These are phyloP conservation scores for Colletotrichum cereale DNA, from an alignment of 2,329 filamentous ascomycete genomes.

Conservation along the genomic window DNA sequence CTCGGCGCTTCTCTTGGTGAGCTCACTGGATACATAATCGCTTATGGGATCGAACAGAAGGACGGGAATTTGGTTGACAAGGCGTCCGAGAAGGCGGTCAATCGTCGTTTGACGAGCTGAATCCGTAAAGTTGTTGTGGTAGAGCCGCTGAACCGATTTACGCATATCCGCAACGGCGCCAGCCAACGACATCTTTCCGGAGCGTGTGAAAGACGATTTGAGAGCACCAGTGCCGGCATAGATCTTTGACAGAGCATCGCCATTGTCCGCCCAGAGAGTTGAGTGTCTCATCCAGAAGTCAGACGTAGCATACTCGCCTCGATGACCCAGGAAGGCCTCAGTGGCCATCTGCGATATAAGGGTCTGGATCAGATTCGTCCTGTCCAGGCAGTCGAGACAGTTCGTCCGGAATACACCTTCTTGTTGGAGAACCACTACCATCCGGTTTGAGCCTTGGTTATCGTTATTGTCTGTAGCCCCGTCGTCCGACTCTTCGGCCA, in stretches of 20 bases:
- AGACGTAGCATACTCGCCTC: conserved; percentile 74
- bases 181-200: conserved; percentile 95
- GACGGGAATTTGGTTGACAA: conserved; percentile 86
- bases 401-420: conserved; percentile 97
- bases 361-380: conserved; percentile 96
- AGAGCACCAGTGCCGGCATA: conserved; percentile 96
- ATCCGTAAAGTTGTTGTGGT: conserved; percentile 98
- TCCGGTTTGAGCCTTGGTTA: conserved; percentile 55
- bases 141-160: conserved; percentile 93
- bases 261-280: conserved; percentile 96
- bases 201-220: conserved; percentile 93
- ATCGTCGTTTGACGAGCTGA: conserved; percentile 94
- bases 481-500: conserved; percentile 79
- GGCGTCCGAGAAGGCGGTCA: conserved; percentile 87
- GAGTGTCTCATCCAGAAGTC: conserved; percentile 96
- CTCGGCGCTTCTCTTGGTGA: conserved; percentile 75
- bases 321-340: conserved; percentile 83
- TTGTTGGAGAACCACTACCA: conserved; percentile 85
- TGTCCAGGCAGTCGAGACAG: conserved; percentile 94
- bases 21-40: conserved; percentile 85
- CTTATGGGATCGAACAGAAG: conserved; percentile 94
- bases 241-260: conserved; percentile 92
- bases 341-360: conserved; percentile 95
- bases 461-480: conserved; percentile 53
- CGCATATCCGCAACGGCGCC: conserved; percentile 94